Base-by-base conservation (phyloP, 164 flowering plant genomes). In the Piper betle region DNA sequence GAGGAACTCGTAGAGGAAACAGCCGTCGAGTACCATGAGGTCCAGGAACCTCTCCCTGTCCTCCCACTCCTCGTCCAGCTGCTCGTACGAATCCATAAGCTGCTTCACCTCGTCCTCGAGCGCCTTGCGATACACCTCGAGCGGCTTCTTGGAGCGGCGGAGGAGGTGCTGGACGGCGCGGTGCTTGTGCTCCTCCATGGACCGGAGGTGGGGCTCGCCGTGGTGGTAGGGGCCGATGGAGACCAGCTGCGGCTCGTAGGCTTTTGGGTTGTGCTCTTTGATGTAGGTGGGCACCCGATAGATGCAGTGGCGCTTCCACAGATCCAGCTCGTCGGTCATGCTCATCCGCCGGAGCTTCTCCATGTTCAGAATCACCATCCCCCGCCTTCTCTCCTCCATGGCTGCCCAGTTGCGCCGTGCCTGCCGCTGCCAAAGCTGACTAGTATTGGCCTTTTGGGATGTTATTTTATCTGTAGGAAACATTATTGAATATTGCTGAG, bases 201-300 rank as follows among this genome's bases (percentile, higher is more conserved):
- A 41, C 38, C 37, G 18, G 37, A 69, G 37, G 7, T 61, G 59
- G 7, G 19, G 12, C 19, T 57, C 37, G 2, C 54, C 63, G 37
- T 69, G 72, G 56, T 69, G 72, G 52, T 69, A 69, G 16, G 72
- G 72, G 6, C 67, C 67, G 12, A 69, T 55, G 38, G 72, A 48
- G 8, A 69, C 60, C n/a, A 55, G 19, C 53, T 55, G 25, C 5
- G 84, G 84, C 55, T 15, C 57, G 66, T 57, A 68, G 1, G 66
- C 62, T 4, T 58, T 18, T 5, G 33, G 38, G 33, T 52, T 25
- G 37, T 8, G 48, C 7, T 55, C 37, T 6, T 39, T 52, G 52
- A 62, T 18, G 53, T 20, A 18, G 38, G 50, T 5, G 0, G 70
- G 66, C 8, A 68, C 62, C 57, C 17, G 50, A 62, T 57, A 62